Evolutionary conservation across 2,329 filamentous ascomycete genomes (phyloP).

Genomic region (Calonectria pteridis): DNA sequence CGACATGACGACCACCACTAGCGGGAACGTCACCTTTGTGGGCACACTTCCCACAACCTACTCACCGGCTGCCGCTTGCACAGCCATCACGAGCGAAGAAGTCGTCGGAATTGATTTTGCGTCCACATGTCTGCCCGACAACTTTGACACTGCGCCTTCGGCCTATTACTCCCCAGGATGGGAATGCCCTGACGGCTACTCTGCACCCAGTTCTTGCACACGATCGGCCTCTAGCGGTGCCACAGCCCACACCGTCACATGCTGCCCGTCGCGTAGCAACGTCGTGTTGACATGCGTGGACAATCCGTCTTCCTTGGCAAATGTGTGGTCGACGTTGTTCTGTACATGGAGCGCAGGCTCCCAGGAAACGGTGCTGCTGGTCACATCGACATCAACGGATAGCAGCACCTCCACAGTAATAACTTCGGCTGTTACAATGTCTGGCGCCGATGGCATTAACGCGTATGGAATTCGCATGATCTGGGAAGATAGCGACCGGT

Average conservation of each 20-base stretch:
- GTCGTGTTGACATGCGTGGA: slow-evolving; percentile 47
- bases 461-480: slow-evolving; percentile 53
- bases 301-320: slow-evolving; percentile 37
- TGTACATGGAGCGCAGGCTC: slow-evolving; percentile 51
- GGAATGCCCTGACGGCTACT: slow-evolving; percentile 48
- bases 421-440: slow-evolving; percentile 31
- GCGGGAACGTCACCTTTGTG: slow-evolving; percentile 14
- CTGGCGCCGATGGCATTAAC: slow-evolving; percentile 45
- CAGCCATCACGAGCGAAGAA: slow-evolving; percentile 24
- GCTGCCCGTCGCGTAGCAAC: slow-evolving; percentile 47
- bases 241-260: slow-evolving; percentile 51
- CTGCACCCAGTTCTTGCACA: slow-evolving; percentile 43
- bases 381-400: slow-evolving; percentile 42
- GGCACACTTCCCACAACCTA: slow-evolving; percentile 36
- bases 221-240: slow-evolving; percentile 38
- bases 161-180: slow-evolving; percentile 49
- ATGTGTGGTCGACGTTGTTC: slow-evolving; percentile 44
- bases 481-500: slow-evolving; percentile 46
- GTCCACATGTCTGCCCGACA: slow-evolving; percentile 45
- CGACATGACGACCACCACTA: not conserved
- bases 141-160: slow-evolving; percentile 42
- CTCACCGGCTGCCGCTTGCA: slow-evolving; percentile 18
- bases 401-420: slow-evolving; percentile 35
- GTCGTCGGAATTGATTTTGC: slow-evolving; percentile 43
- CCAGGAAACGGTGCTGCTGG: slow-evolving; percentile 35